Percentiles rank a stretch among this genome's conserved stretches.
Evolutionary conservation across 306 rosid genomes (phyloP).

Genomic region (Senna tora): DNA sequence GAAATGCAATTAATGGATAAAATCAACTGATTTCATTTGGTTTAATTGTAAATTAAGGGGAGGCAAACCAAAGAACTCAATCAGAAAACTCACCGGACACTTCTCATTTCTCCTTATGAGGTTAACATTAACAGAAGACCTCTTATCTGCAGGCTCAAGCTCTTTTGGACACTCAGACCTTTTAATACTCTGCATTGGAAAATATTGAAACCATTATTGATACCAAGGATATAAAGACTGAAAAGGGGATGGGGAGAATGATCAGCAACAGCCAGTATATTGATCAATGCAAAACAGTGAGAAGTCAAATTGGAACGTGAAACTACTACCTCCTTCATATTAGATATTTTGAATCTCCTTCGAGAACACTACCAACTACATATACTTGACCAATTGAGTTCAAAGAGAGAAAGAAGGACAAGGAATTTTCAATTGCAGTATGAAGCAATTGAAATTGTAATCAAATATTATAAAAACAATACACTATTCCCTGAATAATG

Average conservation of each 20-base stretch:
- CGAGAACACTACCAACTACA: background rate
- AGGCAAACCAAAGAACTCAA: slow-evolving; percentile 6
- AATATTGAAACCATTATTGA: background rate
- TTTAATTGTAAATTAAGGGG: background rate
- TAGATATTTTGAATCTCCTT: background rate
- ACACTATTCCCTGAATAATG: slow-evolving; percentile 16
- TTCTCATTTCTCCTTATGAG: slow-evolving; percentile 68
- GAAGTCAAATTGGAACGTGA: background rate
- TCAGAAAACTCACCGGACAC: slow-evolving; percentile 59
- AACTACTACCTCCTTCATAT: background rate
- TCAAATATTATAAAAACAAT: background rate
- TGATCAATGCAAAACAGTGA: background rate
- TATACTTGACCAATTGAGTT: background rate
- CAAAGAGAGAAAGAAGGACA: background rate
- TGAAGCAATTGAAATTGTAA: background rate
- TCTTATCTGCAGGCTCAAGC: slow-evolving; percentile 74
- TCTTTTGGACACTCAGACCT: slow-evolving; percentile 81
- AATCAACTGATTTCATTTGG: slow-evolving; percentile 10
- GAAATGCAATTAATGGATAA: background rate
- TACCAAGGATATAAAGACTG: background rate
- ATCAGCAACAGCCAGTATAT: background rate
- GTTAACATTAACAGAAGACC: slow-evolving; percentile 70
- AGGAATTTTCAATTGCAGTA: background rate
- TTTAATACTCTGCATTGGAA: slow-evolving; percentile 63
- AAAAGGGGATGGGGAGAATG: background rate